Evolutionary conservation across 768 basidiomycete species (phyloP).

Genomic region (Podaxis sp.): DNA sequence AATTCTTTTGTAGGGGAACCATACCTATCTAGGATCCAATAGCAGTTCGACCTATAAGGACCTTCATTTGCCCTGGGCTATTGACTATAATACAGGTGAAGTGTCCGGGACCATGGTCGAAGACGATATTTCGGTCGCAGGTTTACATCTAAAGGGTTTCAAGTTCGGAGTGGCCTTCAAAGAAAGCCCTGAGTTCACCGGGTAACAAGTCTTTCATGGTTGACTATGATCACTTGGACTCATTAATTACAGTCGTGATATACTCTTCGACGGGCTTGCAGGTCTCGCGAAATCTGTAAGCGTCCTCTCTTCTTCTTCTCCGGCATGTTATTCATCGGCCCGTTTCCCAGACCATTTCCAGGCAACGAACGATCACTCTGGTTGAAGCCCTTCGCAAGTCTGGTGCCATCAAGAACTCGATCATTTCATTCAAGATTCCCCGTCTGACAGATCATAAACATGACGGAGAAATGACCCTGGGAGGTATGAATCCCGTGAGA

Average conservation of each 20-base stretch:
- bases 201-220: conserved; percentile 17
- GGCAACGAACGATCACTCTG: conserved; percentile 62
- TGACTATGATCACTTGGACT: neutral
- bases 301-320: conserved; percentile 4
- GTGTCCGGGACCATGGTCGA: conserved; percentile 53
- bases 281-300: conserved; percentile 53
- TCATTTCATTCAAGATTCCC: conserved; percentile 78
- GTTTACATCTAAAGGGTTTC: conserved; percentile 45
- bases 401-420: conserved; percentile 55
- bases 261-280: conserved; percentile 55
- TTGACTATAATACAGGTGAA: conserved; percentile 48
- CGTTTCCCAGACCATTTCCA: conserved; percentile 46
- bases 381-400: conserved; percentile 61
- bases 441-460: conserved; percentile 65
- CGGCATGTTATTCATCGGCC: neutral
- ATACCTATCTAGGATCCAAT: conserved; percentile 47
- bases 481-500: conserved; percentile 49
- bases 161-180: conserved; percentile 57
- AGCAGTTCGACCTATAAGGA: conserved; percentile 57
- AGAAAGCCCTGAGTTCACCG: conserved; percentile 53
- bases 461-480: conserved; percentile 82
- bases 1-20: conserved; percentile 25
- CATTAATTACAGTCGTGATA: conserved; percentile 19
- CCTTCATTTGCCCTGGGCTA: conserved; percentile 41
- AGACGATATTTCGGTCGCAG: conserved; percentile 57